Conservation (phyloP, 1,284 basidiomycete genomes). For the Ceratobasidium sp. region DNA sequence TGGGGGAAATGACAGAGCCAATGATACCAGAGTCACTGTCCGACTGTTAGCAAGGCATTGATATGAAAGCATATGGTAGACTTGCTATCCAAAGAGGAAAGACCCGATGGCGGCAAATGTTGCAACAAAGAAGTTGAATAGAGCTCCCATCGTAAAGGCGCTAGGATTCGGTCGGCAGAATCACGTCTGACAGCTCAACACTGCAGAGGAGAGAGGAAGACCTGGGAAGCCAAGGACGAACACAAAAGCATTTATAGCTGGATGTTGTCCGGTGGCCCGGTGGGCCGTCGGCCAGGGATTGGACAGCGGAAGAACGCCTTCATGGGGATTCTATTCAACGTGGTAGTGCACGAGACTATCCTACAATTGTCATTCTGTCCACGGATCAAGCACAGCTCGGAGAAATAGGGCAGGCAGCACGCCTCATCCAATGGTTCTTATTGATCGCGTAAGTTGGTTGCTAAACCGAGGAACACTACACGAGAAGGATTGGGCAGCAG, state of each 20-base stretch:
- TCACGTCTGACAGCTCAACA: conserved; percentile 15
- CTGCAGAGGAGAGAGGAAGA: conserved; percentile 39
- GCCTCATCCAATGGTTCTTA: conserved; percentile 5
- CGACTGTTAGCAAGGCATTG: conserved; percentile 41
- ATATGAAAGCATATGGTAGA: conserved; percentile 48
- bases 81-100: conserved; percentile 49
- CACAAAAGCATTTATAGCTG: conserved; percentile 33
- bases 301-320: conserved; percentile 15
- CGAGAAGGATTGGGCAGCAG: conserved; percentile 1
- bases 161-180: conserved; percentile 25
- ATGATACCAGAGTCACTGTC: conserved; percentile 52
- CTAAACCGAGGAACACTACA: not conserved
- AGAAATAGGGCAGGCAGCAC: conserved; percentile 34
- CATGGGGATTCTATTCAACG: conserved; percentile 24
- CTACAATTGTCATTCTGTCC: not conserved
- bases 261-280: conserved; percentile 13
- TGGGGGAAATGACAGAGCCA: conserved; percentile 43
- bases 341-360: not conserved
- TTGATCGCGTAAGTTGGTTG: conserved; percentile 21
- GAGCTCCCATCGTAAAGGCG: conserved; percentile 34
- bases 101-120: conserved; percentile 48
- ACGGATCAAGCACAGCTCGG: conserved; percentile 24
- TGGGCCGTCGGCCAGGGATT: conserved; percentile 2
- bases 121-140: conserved; percentile 41
- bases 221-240: conserved; percentile 22